Conservation (phyloP, 768 basidiomycete genomes). For the Lepiota brunneoincarnata region DNA sequence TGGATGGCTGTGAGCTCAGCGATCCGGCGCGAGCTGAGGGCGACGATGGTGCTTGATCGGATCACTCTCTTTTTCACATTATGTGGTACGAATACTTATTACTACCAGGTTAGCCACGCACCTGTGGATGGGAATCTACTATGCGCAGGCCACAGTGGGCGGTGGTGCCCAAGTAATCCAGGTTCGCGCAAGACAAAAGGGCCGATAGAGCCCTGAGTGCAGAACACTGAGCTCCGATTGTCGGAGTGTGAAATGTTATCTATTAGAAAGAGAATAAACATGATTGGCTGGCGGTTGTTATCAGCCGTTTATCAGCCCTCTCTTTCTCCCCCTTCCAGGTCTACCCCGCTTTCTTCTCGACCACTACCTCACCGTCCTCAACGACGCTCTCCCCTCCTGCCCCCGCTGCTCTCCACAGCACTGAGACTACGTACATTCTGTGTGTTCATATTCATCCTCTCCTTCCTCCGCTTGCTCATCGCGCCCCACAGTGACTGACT, state of each 20-base stretch:
- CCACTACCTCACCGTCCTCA: conserved; percentile 14
- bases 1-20: conserved; percentile 5
- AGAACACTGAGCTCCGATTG: neutral
- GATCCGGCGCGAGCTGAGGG: conserved; percentile 8
- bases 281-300: conserved; percentile 15
- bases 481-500: conserved; percentile 10
- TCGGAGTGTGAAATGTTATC: conserved; percentile 9
- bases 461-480: neutral
- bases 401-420: conserved; percentile 8
- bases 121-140: no score
- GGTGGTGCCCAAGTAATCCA: neutral
- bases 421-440: neutral
- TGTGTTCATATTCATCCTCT: conserved; percentile 4
- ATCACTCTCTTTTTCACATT: conserved; percentile 5
- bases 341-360: conserved; percentile 14
- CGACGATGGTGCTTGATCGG: conserved; percentile 10
- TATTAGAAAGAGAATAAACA: conserved; percentile 18
- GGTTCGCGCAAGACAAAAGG: no score
- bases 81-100: no score
- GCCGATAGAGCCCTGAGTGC: neutral
- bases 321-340: neutral
- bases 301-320: conserved; percentile 11
- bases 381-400: conserved; percentile 8
- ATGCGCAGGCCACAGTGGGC: neutral
- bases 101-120: no score